Percentiles rank a stretch among this genome's conserved stretches.
phyloP scores from a whole-genome alignment of 306 rosid genomes.

The Comarum palustre region DNA sequence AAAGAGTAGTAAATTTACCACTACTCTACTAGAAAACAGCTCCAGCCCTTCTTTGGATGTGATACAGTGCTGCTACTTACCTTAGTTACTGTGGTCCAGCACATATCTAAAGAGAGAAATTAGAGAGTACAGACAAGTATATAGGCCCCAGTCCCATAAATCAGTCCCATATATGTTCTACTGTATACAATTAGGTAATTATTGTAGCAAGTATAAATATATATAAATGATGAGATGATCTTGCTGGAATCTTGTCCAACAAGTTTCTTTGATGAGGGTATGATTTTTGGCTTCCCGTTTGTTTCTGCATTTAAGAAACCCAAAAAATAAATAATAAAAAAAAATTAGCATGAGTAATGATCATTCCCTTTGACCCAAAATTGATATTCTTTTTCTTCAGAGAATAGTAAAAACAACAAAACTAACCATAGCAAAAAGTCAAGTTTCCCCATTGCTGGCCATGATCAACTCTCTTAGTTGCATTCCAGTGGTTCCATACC shows the following conservation, averaged over 20 bases:
- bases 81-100: conserved; percentile 40
- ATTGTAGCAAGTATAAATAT: conserved; percentile 64
- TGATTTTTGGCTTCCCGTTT: conserved; percentile 61
- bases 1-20: conserved; percentile 8
- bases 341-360: conserved; percentile 1
- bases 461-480: conserved; percentile 50
- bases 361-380: not conserved
- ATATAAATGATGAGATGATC: conserved; percentile 34
- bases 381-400: not conserved
- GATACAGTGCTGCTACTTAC: conserved; percentile 23
- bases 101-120: conserved; percentile 27
- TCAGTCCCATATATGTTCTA: conserved; percentile 51
- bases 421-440: conserved; percentile 59
- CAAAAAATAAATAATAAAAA: not conserved
- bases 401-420: not conserved
- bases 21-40: not conserved
- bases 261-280: conserved; percentile 46
- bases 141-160: conserved; percentile 43
- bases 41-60: conserved; percentile 15
- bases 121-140: conserved; percentile 28
- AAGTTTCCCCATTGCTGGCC: conserved; percentile 40
- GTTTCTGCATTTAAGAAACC: conserved; percentile 45
- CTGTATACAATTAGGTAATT: conserved; percentile 66
- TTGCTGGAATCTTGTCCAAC: conserved; percentile 52
- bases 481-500: conserved; percentile 48